Evolutionary conservation across 2,329 filamentous ascomycete genomes (phyloP).

Genomic region (Trichoderma atroviride): DNA sequence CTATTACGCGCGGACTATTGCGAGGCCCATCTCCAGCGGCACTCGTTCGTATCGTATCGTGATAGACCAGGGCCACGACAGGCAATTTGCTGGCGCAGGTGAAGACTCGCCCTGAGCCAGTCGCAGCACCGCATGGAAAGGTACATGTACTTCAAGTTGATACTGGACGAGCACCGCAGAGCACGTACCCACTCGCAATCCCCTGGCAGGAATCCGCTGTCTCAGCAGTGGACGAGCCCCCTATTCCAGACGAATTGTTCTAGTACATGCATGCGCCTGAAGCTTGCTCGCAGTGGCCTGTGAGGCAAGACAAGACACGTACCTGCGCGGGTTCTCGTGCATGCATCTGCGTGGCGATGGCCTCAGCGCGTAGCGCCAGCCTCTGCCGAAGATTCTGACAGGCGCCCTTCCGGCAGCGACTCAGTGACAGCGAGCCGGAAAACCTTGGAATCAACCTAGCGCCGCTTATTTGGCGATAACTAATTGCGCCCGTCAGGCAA

Average conservation of each 20-base stretch:
- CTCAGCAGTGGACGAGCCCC: constrained; percentile 18
- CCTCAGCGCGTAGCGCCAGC: constrained; percentile 1
- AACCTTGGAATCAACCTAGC: neutral
- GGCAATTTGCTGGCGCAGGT: neutral
- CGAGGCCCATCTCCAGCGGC: neutral
- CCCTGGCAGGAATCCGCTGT: constrained; percentile 25
- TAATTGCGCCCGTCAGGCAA: neutral
- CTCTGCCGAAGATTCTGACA: constrained; percentile 10
- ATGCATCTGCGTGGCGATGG: neutral
- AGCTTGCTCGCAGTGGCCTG: neutral
- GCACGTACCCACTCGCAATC: constrained; percentile 12
- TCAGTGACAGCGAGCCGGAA: neutral
- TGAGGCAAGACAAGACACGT: neutral
- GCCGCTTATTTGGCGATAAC: neutral
- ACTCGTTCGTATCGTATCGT: neutral
- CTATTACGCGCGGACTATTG: neutral
- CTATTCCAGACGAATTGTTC: constrained; percentile 10
- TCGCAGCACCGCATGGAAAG: neutral
- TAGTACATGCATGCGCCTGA: neutral
- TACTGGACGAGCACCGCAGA: constrained; percentile 1
- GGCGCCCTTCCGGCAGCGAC: constrained; percentile 10
- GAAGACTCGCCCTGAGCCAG: neutral
- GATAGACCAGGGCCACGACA: neutral
- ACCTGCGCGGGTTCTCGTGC: neutral
- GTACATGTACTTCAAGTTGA: neutral